These are phyloP conservation scores for Yamadazyma buinensis DNA, from an alignment of 1,139 yeast species.

Conservation along the genomic window DNA sequence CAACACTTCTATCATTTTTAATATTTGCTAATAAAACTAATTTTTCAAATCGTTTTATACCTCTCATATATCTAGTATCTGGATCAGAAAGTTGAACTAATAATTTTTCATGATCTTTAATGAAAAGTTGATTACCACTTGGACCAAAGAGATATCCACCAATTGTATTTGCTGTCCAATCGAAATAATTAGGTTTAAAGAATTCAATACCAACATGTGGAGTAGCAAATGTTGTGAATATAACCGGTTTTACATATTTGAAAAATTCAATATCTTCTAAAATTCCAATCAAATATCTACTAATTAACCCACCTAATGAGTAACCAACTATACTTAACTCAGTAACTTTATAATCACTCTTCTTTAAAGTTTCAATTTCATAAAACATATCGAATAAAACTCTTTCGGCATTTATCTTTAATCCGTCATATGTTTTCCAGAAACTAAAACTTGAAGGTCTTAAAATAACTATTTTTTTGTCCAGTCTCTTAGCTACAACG, in stretches of 20 bases:
- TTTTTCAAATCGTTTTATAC: constrained; percentile 53
- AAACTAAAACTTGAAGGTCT: constrained; percentile 70
- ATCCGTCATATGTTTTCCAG: constrained; percentile 84
- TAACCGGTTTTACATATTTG: constrained; percentile 54
- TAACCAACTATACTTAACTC: constrained; percentile 43
- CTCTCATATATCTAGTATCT: constrained; percentile 46
- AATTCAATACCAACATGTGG: constrained; percentile 81
- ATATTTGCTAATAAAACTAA: constrained; percentile 68
- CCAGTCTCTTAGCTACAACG: constrained; percentile 26
- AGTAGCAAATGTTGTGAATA: constrained; percentile 81
- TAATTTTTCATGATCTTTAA: constrained; percentile 42
- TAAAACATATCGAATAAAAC: constrained; percentile 60
- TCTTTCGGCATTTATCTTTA: constrained; percentile 65
- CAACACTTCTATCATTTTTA: constrained; percentile 64
- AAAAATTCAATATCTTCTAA: constrained; percentile 54
- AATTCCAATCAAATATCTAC: constrained; percentile 69
- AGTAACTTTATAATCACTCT: constrained; percentile 32
- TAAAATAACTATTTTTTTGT: constrained; percentile 49
- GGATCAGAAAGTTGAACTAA: constrained; percentile 57
- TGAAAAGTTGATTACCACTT: constrained; percentile 72
- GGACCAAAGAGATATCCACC: constrained; percentile 68
- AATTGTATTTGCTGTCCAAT: constrained; percentile 47
- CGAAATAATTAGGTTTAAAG: constrained; percentile 37
- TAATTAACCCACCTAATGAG: constrained; percentile 41
- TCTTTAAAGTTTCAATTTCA: constrained; percentile 50